phyloP scores from a whole-genome alignment of 257 asterid species.

The Datura wrightii region DNA sequence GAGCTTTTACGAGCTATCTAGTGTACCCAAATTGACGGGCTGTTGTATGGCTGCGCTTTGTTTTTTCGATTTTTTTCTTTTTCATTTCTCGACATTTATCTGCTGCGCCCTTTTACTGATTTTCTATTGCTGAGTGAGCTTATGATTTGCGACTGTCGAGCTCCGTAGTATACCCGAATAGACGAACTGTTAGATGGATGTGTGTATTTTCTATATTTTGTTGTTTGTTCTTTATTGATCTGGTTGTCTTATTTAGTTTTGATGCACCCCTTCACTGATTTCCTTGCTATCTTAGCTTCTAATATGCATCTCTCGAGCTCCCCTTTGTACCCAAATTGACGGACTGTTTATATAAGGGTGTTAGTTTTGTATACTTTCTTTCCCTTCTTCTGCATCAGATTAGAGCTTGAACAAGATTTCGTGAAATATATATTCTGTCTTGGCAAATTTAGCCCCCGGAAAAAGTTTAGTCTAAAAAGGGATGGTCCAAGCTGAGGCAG shows the following conservation, averaged over 20 bases:
- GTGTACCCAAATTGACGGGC: not conserved
- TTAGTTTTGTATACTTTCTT: not conserved
- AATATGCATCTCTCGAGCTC: not conserved
- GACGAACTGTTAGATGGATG: not conserved
- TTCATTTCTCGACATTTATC: not conserved
- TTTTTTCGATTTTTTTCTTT: not conserved
- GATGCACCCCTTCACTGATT: not conserved
- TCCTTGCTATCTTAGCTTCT: not conserved
- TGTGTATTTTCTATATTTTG: not conserved
- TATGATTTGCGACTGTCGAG: constrained; percentile 10
- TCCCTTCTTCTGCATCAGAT: not conserved
- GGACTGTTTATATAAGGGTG: not conserved
- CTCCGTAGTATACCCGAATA: not conserved
- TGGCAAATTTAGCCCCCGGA: not conserved
- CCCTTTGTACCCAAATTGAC: not conserved
- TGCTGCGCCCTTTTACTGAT: not conserved
- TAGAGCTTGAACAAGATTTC: not conserved
- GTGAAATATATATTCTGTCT: not conserved
- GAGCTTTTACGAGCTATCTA: not conserved
- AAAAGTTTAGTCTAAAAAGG: too few species aligned
- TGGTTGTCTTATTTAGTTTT: not conserved
- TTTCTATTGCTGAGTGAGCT: not conserved
- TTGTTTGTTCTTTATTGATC: constrained; percentile 4
- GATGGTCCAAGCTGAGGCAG: not conserved
- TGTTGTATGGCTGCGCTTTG: not conserved